These are phyloP conservation scores for Penicillium janthinellum DNA, from an alignment of 2,329 filamentous ascomycete species.

Conservation along the genomic window DNA sequence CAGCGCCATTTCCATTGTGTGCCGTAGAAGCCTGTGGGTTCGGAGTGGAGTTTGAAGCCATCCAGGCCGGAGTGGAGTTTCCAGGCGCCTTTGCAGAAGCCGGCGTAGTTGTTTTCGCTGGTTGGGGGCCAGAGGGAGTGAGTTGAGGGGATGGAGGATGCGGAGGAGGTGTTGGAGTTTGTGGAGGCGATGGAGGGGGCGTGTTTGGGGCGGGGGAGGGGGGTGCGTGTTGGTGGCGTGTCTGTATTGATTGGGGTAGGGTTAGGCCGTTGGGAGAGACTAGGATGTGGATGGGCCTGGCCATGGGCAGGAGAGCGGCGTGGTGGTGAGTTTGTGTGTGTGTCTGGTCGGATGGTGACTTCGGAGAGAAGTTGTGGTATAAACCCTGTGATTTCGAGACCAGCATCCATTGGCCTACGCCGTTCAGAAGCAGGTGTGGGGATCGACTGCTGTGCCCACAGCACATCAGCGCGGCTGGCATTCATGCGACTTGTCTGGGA, in stretches of 20 bases:
- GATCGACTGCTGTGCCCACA: not conserved
- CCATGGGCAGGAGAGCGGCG: not conserved
- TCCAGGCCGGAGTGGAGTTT: slow-evolving; percentile 33
- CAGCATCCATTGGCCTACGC: not conserved
- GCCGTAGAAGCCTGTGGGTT: slow-evolving; percentile 26
- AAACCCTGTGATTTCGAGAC: not conserved
- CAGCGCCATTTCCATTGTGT: slow-evolving; percentile 41
- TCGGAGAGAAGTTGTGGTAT: not conserved
- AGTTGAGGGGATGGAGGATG: slow-evolving; percentile 3
- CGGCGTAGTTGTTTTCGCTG: slow-evolving; percentile 38
- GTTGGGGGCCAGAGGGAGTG: slow-evolving; percentile 33
- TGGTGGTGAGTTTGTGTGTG: not conserved
- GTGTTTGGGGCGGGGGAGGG: not conserved
- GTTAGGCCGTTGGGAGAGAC: not conserved
- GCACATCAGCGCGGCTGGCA: not conserved
- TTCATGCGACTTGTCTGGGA: not conserved
- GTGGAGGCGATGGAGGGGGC: slow-evolving; percentile 11
- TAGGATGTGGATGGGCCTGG: not conserved
- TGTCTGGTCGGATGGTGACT: not conserved
- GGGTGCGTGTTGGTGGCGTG: not conserved
- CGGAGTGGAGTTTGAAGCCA: slow-evolving; percentile 19
- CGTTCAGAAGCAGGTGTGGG: not conserved
- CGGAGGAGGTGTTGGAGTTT: slow-evolving; percentile 10
- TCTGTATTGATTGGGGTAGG: not conserved
- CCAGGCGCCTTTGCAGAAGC: slow-evolving; percentile 53